phyloP scores from a whole-genome alignment of 1,284 basidiomycete genomes.

The Heterobasidion occidentale region DNA sequence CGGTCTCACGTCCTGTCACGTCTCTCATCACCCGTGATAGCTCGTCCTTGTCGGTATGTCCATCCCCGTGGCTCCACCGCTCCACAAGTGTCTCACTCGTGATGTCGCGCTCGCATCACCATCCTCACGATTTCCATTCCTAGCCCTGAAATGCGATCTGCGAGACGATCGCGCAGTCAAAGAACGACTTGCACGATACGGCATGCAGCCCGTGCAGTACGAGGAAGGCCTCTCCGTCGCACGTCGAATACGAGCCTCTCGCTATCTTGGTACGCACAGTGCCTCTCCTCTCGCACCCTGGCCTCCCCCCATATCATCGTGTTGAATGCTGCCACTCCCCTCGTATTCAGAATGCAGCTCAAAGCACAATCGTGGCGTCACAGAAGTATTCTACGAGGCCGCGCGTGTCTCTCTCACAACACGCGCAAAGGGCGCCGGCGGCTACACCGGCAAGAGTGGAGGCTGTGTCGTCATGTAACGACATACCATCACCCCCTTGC shows the following conservation, averaged over 20 bases:
- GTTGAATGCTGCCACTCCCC: not conserved
- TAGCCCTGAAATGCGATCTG: constrained; percentile 92
- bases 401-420: constrained; percentile 78
- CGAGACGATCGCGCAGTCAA: constrained; percentile 67
- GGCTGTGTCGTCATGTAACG: constrained; percentile 42
- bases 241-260: constrained; percentile 82
- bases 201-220: constrained; percentile 73
- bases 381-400: constrained; percentile 87
- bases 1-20: constrained; percentile 2
- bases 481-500: too few species aligned
- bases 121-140: not conserved
- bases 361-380: constrained; percentile 90
- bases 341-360: constrained; percentile 79
- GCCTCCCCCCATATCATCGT: not conserved
- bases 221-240: constrained; percentile 87
- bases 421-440: constrained; percentile 56
- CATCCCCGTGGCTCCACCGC: not conserved
- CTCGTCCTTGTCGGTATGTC: constrained; percentile 81
- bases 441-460: constrained; percentile 20
- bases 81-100: not conserved
- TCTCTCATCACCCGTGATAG: constrained; percentile 24
- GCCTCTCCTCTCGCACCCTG: constrained; percentile 4
- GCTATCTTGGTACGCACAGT: constrained; percentile 73
- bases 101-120: constrained; percentile 1
- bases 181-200: constrained; percentile 63